Evolutionary conservation across 768 basidiomycete genomes (phyloP), one percentile per base, ranked within the genome.

Genomic region (Tricholoma bakamatsutake): DNA sequence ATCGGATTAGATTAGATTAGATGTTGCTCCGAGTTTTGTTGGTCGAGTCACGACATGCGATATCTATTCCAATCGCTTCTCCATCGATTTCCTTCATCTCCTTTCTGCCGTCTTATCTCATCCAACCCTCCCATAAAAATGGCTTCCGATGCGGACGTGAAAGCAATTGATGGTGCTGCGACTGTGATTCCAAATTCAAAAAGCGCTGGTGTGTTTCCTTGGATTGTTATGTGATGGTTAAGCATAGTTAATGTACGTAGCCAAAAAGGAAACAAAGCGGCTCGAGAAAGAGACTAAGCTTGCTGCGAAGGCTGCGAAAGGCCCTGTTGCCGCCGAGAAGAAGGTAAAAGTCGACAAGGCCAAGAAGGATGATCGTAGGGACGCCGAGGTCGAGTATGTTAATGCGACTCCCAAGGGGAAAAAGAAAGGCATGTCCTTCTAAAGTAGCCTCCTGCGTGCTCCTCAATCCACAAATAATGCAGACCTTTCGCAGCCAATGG

Each of bases 401-500:
- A 94, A 97, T 72, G 84, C 80, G 2, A 97, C 94, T 0, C 92
- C 90, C 0, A 82, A 78, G 64, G 97, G 96, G 39, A 80, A 96
- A 67, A 98, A 98, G 80, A 98, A 98, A 74, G 93, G 95, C 90
- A 47, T 57, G 75, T 56, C 34, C 27, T n/a, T 53, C 39, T 27
- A 52, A 18, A 28, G 45, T 17, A 48, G 28, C 28, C 30, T 8
- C 28, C 15, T 30, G 4, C 46, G 13, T 40, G 5, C 11, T 24
- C 31, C 9, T 47, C 43, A 48, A 45, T 49, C 33, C 59, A 12
- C 51, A 56, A 40, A 56, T 45, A 24, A 18, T 30, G 15, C 54
- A 96, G 96, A 98, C 72, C 76, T 97, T 54, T 80, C 89, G 1
- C 77, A 84, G 57, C 86, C 92, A 3, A 96, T 99, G 90, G 81